Percentiles rank a stretch among this genome's conserved stretches.
Evolutionary conservation across 2,329 filamentous ascomycete species (phyloP).

Genomic region (Aureobasidium sp.): DNA sequence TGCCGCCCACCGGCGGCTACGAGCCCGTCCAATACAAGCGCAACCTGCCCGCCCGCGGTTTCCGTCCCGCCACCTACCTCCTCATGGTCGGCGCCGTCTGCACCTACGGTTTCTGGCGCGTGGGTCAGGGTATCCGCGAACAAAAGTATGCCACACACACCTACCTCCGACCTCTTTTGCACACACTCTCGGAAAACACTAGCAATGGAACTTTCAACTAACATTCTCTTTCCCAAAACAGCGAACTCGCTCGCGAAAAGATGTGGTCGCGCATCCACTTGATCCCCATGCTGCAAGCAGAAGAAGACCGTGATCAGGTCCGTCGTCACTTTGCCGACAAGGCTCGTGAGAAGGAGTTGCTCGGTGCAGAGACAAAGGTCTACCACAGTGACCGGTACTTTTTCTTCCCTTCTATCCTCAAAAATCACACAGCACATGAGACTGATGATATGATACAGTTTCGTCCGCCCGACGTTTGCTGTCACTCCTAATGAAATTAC

Average conservation of each 20-base stretch:
- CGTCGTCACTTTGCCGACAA: constrained; percentile 87
- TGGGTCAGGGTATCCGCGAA: constrained; percentile 86
- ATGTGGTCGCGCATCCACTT: constrained; percentile 98
- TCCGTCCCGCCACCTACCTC: constrained; percentile 84
- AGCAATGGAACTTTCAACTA: too few species aligned
- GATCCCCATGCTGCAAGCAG: constrained; percentile 93
- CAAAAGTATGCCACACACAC: constrained; percentile 74
- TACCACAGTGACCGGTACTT: constrained; percentile 96
- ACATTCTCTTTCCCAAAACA: constrained; percentile 42
- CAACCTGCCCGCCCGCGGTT: constrained; percentile 92
- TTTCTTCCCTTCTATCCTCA: too few species aligned
- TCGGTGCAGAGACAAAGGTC: constrained; percentile 85
- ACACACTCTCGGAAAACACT: too few species aligned
- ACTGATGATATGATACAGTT: constrained; percentile 60
- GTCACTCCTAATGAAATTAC: constrained; percentile 70
- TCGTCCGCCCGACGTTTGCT: constrained; percentile 83
- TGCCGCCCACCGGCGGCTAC: constrained; percentile 96
- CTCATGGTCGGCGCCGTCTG: constrained; percentile 81
- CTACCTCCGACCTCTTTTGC: too few species aligned
- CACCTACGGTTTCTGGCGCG: constrained; percentile 91
- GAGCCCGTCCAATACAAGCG: constrained; percentile 98
- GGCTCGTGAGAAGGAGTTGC: constrained; percentile 88
- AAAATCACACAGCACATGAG: too few species aligned
- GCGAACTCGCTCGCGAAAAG: constrained; percentile 96
- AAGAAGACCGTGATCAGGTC: constrained; percentile 96